phyloP scores from a whole-genome alignment of 352 stramenopile genomes.

The Pythium guiyangense region DNA sequence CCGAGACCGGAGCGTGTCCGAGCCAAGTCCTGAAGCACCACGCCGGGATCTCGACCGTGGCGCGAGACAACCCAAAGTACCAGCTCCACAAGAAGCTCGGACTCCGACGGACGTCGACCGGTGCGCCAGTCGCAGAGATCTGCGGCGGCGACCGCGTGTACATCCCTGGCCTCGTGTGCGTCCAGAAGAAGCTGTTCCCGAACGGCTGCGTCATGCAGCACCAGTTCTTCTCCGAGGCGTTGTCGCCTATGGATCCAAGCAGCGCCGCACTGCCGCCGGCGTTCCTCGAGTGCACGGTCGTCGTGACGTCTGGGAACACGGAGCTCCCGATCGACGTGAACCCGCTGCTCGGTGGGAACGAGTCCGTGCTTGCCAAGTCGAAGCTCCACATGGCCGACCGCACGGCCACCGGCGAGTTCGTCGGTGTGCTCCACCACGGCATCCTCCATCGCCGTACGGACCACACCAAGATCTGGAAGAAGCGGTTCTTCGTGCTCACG shows the following conservation, averaged over 20 bases:
- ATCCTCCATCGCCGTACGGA: constrained; percentile 24
- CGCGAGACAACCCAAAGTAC: constrained; percentile 1
- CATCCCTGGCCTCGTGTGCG: constrained; percentile 22
- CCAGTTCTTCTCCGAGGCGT: constrained; percentile 15
- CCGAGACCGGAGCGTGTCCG: neutral
- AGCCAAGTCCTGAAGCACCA: constrained; percentile 7
- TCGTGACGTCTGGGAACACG: constrained; percentile 19
- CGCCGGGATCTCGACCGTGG: neutral
- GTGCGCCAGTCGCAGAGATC: constrained; percentile 22
- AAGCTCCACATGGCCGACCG: constrained; percentile 21
- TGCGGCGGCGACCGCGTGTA: constrained; percentile 27
- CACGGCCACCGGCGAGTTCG: constrained; percentile 34
- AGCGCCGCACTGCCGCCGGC: neutral
- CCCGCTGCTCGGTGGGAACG: constrained; percentile 10
- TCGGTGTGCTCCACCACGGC: constrained; percentile 29
- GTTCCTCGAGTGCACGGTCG: constrained; percentile 23
- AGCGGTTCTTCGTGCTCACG: constrained; percentile 41
- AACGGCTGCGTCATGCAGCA: constrained; percentile 26
- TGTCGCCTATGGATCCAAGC: too few relatives aligned
- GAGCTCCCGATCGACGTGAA: constrained; percentile 9
- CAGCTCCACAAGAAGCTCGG: constrained; percentile 14
- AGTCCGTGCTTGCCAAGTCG: constrained; percentile 7
- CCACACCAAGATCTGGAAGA: constrained; percentile 34
- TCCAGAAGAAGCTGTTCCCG: constrained; percentile 23
- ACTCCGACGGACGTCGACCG: constrained; percentile 6